Conservation (phyloP, 78 protist genomes). For the Creolimax fragrantissima region DNA sequence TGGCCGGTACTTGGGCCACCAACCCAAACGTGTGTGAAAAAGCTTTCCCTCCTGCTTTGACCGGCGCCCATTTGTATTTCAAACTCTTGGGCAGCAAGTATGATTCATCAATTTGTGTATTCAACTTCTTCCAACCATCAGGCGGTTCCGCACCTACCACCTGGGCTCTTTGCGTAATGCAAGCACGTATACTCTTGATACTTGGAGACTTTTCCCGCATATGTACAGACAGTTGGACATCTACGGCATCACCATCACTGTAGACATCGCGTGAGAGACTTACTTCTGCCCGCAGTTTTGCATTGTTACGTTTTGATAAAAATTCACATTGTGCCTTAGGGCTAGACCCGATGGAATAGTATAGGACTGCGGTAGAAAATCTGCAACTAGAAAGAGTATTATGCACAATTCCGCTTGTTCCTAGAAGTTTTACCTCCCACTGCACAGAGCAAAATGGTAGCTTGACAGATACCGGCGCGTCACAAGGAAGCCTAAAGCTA, state of each 20-base stretch:
- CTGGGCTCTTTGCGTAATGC: not conserved
- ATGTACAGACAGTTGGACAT: not conserved
- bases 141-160: too few relatives aligned
- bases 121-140: too few relatives aligned
- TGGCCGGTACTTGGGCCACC: too few relatives aligned
- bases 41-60: too few relatives aligned
- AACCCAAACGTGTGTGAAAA: too few relatives aligned
- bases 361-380: not conserved
- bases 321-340: not conserved
- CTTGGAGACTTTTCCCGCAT: not conserved
- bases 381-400: not conserved
- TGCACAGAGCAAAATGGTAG: not conserved
- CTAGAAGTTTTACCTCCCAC: not conserved
- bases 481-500: not conserved
- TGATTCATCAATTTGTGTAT: too few relatives aligned
- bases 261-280: not conserved
- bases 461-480: not conserved
- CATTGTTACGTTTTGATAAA: not conserved
- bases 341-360: not conserved
- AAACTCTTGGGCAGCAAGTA: too few relatives aligned
- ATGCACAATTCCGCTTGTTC: not conserved
- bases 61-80: too few relatives aligned
- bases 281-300: not conserved
- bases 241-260: not conserved
- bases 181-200: not conserved